Percentiles rank a stretch among this genome's conserved stretches.
phyloP scores from a whole-genome alignment of 352 stramenopile species.

The Phytophthora sp. region DNA sequence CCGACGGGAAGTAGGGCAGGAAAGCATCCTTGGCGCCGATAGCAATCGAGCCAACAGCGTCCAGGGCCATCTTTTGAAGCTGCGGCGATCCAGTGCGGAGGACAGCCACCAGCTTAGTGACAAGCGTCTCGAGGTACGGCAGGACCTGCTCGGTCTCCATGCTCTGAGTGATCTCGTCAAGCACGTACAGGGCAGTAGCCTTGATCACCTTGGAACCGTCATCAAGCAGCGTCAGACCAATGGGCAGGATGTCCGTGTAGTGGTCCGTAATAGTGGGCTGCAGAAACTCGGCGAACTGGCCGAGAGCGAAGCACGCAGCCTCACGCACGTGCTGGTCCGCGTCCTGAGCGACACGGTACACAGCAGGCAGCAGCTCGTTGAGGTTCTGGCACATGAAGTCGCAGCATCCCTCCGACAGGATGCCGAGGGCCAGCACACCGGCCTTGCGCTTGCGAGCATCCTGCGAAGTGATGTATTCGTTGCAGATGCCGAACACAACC shows the following conservation, averaged over 20 bases:
- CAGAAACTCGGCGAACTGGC: constrained; percentile 98
- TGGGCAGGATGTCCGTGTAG: constrained; percentile 95
- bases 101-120: constrained; percentile 95
- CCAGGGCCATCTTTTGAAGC: constrained; percentile 97
- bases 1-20: constrained; percentile 93
- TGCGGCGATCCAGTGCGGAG: constrained; percentile 92
- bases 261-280: constrained; percentile 97
- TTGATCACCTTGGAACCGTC: constrained; percentile 94
- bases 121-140: constrained; percentile 95
- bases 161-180: constrained; percentile 99
- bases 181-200: constrained; percentile 96
- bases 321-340: constrained; percentile 94
- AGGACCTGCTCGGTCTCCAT: constrained; percentile 95
- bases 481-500: constrained; percentile 79
- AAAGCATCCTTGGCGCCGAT: constrained; percentile 98
- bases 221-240: constrained; percentile 95
- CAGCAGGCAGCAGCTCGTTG: constrained; percentile 91
- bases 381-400: constrained; percentile 96
- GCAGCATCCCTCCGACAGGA: constrained; percentile 97
- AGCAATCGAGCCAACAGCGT: constrained; percentile 95
- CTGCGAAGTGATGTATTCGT: constrained; percentile 90
- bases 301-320: constrained; percentile 97
- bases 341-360: constrained; percentile 93
- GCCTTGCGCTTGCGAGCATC: constrained; percentile 95
- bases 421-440: constrained; percentile 95